Evolutionary conservation across 1,284 basidiomycete genomes (phyloP), one percentile per base, ranked within the genome.

Genomic region (Mycena citricolor): DNA sequence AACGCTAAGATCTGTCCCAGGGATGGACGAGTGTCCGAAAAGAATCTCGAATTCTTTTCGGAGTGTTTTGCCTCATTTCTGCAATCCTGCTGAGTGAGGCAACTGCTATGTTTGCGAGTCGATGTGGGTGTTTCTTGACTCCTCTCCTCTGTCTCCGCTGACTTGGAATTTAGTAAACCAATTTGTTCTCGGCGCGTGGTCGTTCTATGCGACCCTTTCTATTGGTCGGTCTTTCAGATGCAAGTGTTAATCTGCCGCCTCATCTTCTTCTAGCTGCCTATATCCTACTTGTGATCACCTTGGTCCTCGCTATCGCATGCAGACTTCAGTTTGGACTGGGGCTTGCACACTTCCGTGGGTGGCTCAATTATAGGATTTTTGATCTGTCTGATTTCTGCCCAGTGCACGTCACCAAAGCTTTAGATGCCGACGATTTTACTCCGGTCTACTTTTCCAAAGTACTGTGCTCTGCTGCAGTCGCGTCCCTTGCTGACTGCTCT

Each of bases 311-410:
- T 5, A 34, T 79, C 30, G 39, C 71, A 22, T 77, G 75, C 52
- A 66, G 74, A 32, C 51, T 71, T 25, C 71, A 76, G 50, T 80
- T 77, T 54, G 77, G 74, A 20, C 70, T 68, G 53, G 76, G 76
- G 3, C 62, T 79, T 12, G 64, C 64, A 2, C 70, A 74, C 26
- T 77, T 69, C 51, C 57, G 74, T 76, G 54, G 61, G 68, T 58
- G 2, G 12, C 8, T 22, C 6, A 8, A 19, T 20, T 19, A n/a
- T 20, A 7, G 8, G 23, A 10, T 37, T 22, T 10, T 17, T 7
- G 8, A 20, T 22, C 21, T 20, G 40, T 21, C 32, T 17, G 13
- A 39, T 26, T 25, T 8, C 43, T 38, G 21, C 19, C 11, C 26
- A 73, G 71, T 73, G 28, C 58, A 64, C 54, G 70, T 69, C 12